phyloP scores from a whole-genome alignment of 2,329 filamentous ascomycete genomes.

The Sordariomycetes sp. region DNA sequence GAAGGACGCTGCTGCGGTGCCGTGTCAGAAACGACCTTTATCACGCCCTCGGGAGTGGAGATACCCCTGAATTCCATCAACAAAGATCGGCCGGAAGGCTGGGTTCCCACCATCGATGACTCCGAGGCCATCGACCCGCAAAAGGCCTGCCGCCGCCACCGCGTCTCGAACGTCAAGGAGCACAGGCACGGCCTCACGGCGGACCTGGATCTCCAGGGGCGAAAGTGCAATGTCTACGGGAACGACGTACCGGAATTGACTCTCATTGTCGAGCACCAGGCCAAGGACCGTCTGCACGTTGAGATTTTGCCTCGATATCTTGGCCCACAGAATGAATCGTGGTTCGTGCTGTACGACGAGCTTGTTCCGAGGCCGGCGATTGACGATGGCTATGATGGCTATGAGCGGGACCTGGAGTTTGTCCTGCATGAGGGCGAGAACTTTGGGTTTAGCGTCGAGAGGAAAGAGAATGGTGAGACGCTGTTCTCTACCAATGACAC shows the following conservation, averaged over 20 bases:
- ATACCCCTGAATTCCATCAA: background rate
- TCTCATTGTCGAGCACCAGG: slow-evolving; percentile 56
- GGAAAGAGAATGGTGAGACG: slow-evolving; percentile 46
- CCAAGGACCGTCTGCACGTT: slow-evolving; percentile 51
- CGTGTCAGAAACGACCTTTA: slow-evolving; percentile 1
- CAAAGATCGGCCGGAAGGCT: background rate
- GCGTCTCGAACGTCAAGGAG: slow-evolving; percentile 42
- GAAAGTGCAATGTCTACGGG: slow-evolving; percentile 65
- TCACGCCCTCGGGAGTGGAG: slow-evolving; percentile 1
- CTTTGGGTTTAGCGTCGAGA: slow-evolving; percentile 56
- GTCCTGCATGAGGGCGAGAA: slow-evolving; percentile 40
- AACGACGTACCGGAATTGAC: slow-evolving; percentile 55
- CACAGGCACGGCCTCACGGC: slow-evolving; percentile 48
- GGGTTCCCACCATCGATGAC: slow-evolving; percentile 6
- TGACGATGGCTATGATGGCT: slow-evolving; percentile 60
- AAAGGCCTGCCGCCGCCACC: slow-evolving; percentile 54
- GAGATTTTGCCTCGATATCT: slow-evolving; percentile 56
- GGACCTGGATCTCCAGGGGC: slow-evolving; percentile 54
- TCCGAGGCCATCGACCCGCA: slow-evolving; percentile 8
- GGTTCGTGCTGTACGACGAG: slow-evolving; percentile 53
- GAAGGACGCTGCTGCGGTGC: background rate
- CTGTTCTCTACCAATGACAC: slow-evolving; percentile 54
- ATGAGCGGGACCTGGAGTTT: slow-evolving; percentile 31
- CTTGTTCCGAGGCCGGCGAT: slow-evolving; percentile 41
- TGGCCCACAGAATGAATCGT: slow-evolving; percentile 45